Base-by-base conservation (phyloP, 441 rosid species). In the Euphorbia celastroides region DNA sequence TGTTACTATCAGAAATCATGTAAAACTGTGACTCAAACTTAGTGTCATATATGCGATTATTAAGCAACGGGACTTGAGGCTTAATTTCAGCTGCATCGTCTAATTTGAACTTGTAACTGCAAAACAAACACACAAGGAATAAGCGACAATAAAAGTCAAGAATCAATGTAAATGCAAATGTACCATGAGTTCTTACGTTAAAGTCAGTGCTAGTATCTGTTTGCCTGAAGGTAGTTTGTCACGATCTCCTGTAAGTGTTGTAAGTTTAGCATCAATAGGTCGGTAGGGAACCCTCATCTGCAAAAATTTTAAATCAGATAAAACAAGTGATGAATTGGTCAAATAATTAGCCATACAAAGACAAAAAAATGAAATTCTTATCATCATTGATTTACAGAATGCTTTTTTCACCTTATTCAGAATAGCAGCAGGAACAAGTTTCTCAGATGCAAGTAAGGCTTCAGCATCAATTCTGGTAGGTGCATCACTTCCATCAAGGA, bases 11-110 rank as follows among this genome's bases (percentile, higher is more conserved):
- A 64, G 95, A 90, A 77, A 95, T 88, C 91, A 90, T 83, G 78
- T 84, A 92, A 86, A 92, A 92, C 55, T 95, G 99, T 25, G 98
- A 95, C 82, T 95, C 98, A 71, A 92, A 95, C 79, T 90, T 92
- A 57, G 82, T 92, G 85, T 95, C 99, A 79, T 95, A 95, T 68
- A 95, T 82, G 68, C 99, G 97, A 82, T 87, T 83, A 79, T 92
- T 95, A 69, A 95, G 87, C 74, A 95, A 75, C 14, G 99, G 99
- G 71, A 95, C 83, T 61, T 84, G 82, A 30, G 99, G 98, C 78
- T 82, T 87, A 54, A 92, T 86, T 77, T 84, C 90, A 70, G 96
- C 91, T 72, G 83, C 98, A 70, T 92, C 98, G 78, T 92, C 99
- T 78, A 95, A 81, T 82, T 90, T 95, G 80, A 95, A 80, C 80